phyloP scores from a whole-genome alignment of 2,329 filamentous ascomycete genomes.

The Colletotrichum trifolii region DNA sequence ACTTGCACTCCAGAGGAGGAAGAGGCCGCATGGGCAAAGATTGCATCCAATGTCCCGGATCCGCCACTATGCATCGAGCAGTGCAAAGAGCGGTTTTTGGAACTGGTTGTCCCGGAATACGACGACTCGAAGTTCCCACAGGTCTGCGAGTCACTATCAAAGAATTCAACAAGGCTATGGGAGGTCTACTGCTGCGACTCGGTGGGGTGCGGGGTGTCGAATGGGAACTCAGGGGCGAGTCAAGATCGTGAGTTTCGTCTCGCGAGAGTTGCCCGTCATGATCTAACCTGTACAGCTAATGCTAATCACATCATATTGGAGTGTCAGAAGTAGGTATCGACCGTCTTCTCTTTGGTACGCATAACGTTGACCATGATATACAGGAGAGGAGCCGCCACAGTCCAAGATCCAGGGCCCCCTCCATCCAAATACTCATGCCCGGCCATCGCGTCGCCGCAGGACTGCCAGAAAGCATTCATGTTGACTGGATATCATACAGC shows the following conservation, averaged over 20 bases:
- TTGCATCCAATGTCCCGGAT: conserved; percentile 44
- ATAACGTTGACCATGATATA: conserved; percentile 11
- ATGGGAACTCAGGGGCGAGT: conserved; percentile 38
- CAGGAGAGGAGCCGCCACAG: conserved; percentile 44
- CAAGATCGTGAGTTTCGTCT: conserved; percentile 58
- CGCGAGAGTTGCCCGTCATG: neutral
- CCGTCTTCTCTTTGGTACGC: neutral
- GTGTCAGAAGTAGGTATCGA: conserved; percentile 58
- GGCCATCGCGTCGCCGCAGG: conserved; percentile 18
- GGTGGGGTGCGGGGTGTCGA: conserved; percentile 59
- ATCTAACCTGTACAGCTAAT: conserved; percentile 54
- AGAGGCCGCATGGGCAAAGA: conserved; percentile 42
- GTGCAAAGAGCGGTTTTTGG: conserved; percentile 49
- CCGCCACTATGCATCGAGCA: conserved; percentile 47
- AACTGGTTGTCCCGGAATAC: conserved; percentile 42
- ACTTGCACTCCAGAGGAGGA: conserved; percentile 3
- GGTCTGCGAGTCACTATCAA: conserved; percentile 47
- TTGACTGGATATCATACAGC: neutral
- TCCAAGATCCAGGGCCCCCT: conserved; percentile 52
- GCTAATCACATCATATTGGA: conserved; percentile 62
- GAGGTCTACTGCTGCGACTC: conserved; percentile 64
- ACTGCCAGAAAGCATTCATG: conserved; percentile 17
- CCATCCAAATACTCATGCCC: conserved; percentile 44
- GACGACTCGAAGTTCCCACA: conserved; percentile 43
- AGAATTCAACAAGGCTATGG: conserved; percentile 49